Evolutionary conservation across 352 stramenopile genomes (phyloP), one percentile per base, ranked within the genome.

Genomic region (Globisporangium irregulare): DNA sequence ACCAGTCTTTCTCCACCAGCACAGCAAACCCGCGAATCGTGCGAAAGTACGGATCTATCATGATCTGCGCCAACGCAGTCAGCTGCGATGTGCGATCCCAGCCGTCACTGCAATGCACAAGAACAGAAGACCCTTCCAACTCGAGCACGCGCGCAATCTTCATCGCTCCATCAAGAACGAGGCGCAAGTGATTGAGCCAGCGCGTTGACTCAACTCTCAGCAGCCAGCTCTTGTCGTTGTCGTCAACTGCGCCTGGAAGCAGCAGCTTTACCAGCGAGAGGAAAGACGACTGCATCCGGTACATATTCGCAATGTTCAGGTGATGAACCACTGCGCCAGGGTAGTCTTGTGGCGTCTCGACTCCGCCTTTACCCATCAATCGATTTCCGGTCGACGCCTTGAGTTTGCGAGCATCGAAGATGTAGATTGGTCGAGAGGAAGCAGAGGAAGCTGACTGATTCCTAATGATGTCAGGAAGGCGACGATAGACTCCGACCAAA

Each of bases 291-390:
- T 94, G 86, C 84, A 98, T 95, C 1, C 86, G 91, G 68, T 98
- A 97, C 82, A 98, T 98, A 76, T 98, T 98, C 18, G 87, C 81
- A 61, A 98, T 97, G 60, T 97, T 86, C 51, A 97, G 74, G 62
- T 96, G 94, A 27, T 89, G 76, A 18, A 98, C 69, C 32, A 90
- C 80, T 1, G 89, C 87, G 5, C 87, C 88, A 10, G 77, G 75
- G 48, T 95, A 95, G 65, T 96, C 85, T 66, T 93, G 86, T 8
- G 86, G 75, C 0, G 86, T 90, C 66, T 97, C 93, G 3, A 98
- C 93, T 25, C 85, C 91, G 50, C 93, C 93, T 73, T 97, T 97
- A 7, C 93, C 93, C 77, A 96, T 94, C 12, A 97, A 76, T 7
- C 88, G 77, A 68, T 98, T 98, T 14, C 87, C 93, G 12, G 89